A percentile compares a stretch with the other conserved stretches of the same genome.
Evolutionary conservation across 345 rosid species (phyloP).

Genomic region (Bruguiera gymnorhiza): DNA sequence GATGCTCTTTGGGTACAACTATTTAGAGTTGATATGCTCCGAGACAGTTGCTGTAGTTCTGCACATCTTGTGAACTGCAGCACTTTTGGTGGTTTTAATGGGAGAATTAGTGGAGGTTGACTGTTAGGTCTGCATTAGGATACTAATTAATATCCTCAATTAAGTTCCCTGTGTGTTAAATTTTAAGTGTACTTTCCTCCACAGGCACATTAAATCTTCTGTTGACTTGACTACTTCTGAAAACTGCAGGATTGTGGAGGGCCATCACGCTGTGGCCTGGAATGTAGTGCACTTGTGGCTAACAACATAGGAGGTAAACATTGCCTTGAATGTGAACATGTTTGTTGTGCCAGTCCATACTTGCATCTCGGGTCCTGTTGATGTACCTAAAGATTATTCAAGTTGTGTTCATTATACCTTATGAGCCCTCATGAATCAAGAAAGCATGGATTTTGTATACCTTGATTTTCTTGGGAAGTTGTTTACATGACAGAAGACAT

Average conservation of each 20-base stretch:
- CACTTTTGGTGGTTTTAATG: neutral
- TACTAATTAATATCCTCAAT: neutral
- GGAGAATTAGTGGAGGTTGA: neutral
- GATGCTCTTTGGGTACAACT: neutral
- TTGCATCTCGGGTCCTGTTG: too few relatives aligned
- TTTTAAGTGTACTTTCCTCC: neutral
- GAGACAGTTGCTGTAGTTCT: neutral
- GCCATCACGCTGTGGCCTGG: slow-evolving; percentile 70
- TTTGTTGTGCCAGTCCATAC: neutral
- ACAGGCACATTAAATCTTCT: neutral
- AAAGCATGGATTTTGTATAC: neutral
- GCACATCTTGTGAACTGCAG: neutral
- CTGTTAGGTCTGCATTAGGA: neutral
- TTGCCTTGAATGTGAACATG: slow-evolving; percentile 5
- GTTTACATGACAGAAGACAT: neutral
- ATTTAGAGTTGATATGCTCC: neutral
- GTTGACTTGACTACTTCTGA: neutral
- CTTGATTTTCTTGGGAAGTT: neutral
- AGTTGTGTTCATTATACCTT: too few relatives aligned
- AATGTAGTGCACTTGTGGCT: slow-evolving; percentile 74
- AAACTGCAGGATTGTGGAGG: slow-evolving; percentile 75
- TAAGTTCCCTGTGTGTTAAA: neutral
- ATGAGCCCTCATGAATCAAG: too few relatives aligned
- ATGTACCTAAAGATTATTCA: neutral
- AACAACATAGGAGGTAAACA: slow-evolving; percentile 54